A percentile compares a stretch with the other conserved stretches of the same genome.
These are phyloP conservation scores for Komagataella ulmi DNA, from an alignment of 805 yeast genomes.

Conservation along the genomic window DNA sequence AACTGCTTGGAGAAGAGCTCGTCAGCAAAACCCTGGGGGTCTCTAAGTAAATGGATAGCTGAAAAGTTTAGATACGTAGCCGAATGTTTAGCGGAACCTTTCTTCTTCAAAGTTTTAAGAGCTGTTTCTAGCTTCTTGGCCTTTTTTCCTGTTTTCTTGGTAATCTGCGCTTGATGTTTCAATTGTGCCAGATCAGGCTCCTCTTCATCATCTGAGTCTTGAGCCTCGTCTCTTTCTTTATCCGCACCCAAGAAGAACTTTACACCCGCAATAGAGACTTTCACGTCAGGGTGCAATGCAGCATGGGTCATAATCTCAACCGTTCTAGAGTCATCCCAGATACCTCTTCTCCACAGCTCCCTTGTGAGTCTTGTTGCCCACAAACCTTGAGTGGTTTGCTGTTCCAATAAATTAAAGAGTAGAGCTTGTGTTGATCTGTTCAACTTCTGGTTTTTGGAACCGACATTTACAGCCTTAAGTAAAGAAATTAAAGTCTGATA, in stretches of 20 bases:
- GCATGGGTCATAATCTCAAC: slow-evolving; percentile 98
- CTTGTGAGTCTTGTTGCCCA: slow-evolving; percentile 96
- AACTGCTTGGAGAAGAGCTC: slow-evolving; percentile 60
- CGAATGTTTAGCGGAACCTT: slow-evolving; percentile 39
- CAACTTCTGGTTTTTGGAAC: slow-evolving; percentile 80
- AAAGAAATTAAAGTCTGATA: slow-evolving; percentile 69
- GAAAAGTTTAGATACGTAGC: slow-evolving; percentile 77
- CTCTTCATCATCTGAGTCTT: slow-evolving; percentile 60
- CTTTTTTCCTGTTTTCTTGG: slow-evolving; percentile 71
- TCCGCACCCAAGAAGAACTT: slow-evolving; percentile 91
- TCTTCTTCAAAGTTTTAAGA: slow-evolving; percentile 53
- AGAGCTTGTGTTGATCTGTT: slow-evolving; percentile 88
- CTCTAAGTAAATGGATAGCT: slow-evolving; percentile 87
- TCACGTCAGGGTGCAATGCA: slow-evolving; percentile 73
- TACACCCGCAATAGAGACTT: slow-evolving; percentile 84
- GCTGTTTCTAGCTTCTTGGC: slow-evolving; percentile 73
- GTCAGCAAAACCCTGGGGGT: slow-evolving; percentile 97
- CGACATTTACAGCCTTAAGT: slow-evolving; percentile 72
- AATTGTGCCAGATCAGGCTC: slow-evolving; percentile 61
- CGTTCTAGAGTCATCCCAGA: slow-evolving; percentile 95
- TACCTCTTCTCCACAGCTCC: slow-evolving; percentile 94
- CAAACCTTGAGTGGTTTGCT: slow-evolving; percentile 63
- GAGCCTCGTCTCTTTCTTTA: slow-evolving; percentile 76
- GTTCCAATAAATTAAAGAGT: slow-evolving; percentile 74
- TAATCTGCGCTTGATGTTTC: slow-evolving; percentile 71